These are phyloP conservation scores for Penstemon eatonii DNA, from an alignment of 257 asterid species.

Conservation along the genomic window DNA sequence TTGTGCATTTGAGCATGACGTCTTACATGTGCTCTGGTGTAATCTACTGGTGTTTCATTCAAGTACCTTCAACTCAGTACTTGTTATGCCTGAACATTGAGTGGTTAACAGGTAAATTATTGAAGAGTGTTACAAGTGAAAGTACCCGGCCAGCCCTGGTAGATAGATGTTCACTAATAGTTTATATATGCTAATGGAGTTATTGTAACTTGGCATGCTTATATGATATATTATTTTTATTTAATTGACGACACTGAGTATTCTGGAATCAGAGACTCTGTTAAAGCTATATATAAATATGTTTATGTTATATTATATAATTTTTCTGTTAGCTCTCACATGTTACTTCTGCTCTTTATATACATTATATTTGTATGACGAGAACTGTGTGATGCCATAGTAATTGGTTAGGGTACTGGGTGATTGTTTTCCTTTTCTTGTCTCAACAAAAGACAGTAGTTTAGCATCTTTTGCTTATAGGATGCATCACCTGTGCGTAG, in stretches of 20 bases:
- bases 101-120: not conserved
- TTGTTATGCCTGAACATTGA: not conserved
- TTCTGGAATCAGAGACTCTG: not conserved
- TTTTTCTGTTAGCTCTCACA: not conserved
- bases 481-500: not conserved
- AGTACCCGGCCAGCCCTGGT: too few relatives aligned
- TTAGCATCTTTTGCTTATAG: not conserved
- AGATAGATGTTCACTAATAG: not conserved
- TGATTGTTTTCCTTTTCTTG: not conserved
- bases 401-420: not conserved
- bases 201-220: not conserved
- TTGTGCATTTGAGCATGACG: not conserved
- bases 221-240: not conserved
- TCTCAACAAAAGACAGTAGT: not conserved
- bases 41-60: slow-evolving; percentile 8
- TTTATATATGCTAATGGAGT: not conserved
- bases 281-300: too few relatives aligned
- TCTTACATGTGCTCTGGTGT: not conserved
- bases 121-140: not conserved
- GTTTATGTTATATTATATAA: too few relatives aligned
- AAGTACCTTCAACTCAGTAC: not conserved
- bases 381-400: not conserved
- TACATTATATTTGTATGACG: not conserved
- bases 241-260: not conserved
- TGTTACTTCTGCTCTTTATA: not conserved